Evolutionary conservation across 2,329 filamentous ascomycete genomes (phyloP).

Genomic region (Orbilia javanica): DNA sequence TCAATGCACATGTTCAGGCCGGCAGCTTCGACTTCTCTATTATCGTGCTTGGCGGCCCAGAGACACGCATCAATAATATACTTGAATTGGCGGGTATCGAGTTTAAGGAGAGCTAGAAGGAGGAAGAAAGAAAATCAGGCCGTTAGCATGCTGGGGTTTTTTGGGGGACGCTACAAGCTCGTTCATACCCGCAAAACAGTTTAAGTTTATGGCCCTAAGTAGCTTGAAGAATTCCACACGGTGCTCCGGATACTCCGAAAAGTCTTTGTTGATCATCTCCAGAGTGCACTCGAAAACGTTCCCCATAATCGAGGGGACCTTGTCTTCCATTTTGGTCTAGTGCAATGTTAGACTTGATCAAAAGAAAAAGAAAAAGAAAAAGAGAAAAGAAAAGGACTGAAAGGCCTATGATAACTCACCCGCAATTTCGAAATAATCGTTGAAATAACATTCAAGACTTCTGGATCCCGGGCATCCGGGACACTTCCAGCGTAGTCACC

Average conservation of each 20-base stretch:
- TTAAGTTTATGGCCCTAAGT: slow-evolving; percentile 92
- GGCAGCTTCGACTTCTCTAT: slow-evolving; percentile 95
- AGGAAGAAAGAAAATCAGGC: not conserved
- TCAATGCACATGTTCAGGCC: slow-evolving; percentile 98
- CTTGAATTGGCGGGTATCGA: slow-evolving; percentile 97
- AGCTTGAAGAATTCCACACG: slow-evolving; percentile 99
- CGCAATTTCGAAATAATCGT: slow-evolving; percentile 96
- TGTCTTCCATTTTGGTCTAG: slow-evolving; percentile 86
- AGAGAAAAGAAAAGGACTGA: too few species aligned
- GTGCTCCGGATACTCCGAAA: slow-evolving; percentile 98
- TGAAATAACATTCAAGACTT: slow-evolving; percentile 97
- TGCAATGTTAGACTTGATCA: not conserved
- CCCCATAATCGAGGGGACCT: slow-evolving; percentile 97
- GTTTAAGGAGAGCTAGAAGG: slow-evolving; percentile 79
- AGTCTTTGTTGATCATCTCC: slow-evolving; percentile 99
- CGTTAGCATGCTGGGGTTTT: not conserved
- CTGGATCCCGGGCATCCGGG: slow-evolving; percentile 91
- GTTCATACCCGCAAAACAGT: slow-evolving; percentile 85
- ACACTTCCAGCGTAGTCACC: slow-evolving; percentile 98
- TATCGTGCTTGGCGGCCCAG: slow-evolving; percentile 99
- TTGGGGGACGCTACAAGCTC: not conserved
- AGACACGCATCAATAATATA: slow-evolving; percentile 99
- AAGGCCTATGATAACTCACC: slow-evolving; percentile 75
- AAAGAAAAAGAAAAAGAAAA: not conserved
- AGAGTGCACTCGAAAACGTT: slow-evolving; percentile 98